Evolutionary conservation across 2,329 filamentous ascomycete genomes (phyloP).

Genomic region (Gnomoniopsis sp.): DNA sequence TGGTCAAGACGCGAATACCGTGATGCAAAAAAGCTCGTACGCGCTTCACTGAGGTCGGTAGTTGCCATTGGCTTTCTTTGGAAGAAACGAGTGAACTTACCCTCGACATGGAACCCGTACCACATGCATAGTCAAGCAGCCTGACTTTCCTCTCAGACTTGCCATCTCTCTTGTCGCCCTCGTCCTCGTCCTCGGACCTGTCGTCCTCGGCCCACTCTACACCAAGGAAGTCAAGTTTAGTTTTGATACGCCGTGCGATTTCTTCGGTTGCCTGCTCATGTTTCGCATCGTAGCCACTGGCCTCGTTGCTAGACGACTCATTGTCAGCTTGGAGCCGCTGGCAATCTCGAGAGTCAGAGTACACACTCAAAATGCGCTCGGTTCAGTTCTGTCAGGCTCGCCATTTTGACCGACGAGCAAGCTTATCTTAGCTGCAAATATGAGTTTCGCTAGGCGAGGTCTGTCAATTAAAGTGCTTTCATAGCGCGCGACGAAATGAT

Average conservation of each 20-base stretch:
- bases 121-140: constrained; percentile 74
- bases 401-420: constrained; percentile 5
- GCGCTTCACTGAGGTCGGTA: background rate
- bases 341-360: background rate
- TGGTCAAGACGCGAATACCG: background rate
- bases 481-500: background rate
- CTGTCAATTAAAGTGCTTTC: background rate
- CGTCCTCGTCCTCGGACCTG: constrained; percentile 28
- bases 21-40: background rate
- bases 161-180: constrained; percentile 22
- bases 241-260: constrained; percentile 52
- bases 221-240: constrained; percentile 58
- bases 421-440: background rate
- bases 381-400: constrained; percentile 12
- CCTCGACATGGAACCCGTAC: constrained; percentile 63
- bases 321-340: background rate
- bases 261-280: constrained; percentile 50
- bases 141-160: constrained; percentile 36
- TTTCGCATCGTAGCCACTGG: constrained; percentile 53
- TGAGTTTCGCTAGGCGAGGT: background rate
- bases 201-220: constrained; percentile 48
- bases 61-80: background rate
- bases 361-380: constrained; percentile 13
- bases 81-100: constrained; percentile 38
- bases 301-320: constrained; percentile 40